These are phyloP conservation scores for Leccinum arenicola DNA, from an alignment of 768 basidiomycete genomes.

Conservation along the genomic window DNA sequence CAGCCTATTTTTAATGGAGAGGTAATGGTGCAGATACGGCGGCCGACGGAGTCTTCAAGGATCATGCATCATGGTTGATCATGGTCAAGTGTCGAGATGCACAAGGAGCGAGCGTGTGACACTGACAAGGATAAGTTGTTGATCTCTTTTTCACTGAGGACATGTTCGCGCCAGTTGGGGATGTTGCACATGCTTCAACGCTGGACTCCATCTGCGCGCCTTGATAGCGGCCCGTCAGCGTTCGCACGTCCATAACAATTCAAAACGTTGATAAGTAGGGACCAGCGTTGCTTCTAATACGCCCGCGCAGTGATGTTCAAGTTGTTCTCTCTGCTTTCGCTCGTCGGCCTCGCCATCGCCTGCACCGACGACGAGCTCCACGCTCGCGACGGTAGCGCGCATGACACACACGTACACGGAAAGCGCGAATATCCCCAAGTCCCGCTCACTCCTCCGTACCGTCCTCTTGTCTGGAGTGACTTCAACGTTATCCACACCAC, in stretches of 20 bases:
- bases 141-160: not conserved
- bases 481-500: conserved; percentile 87
- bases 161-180: not conserved
- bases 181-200: not conserved
- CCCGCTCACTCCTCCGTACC: conserved; percentile 53
- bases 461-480: conserved; percentile 79
- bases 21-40: not conserved
- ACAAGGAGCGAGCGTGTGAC: not conserved
- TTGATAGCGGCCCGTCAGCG: not conserved
- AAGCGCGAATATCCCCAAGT: conserved; percentile 41
- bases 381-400: conserved; percentile 31
- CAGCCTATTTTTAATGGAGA: not conserved
- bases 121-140: not conserved
- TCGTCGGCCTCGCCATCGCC: conserved; percentile 23
- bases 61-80: not conserved
- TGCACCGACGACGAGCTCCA: conserved; percentile 19
- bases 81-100: not conserved
- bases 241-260: not conserved
- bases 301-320: conserved; percentile 1
- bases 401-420: conserved; percentile 29
- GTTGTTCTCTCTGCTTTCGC: conserved; percentile 15
- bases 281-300: not conserved
- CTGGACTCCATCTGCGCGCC: not conserved
- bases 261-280: conserved; percentile 1
- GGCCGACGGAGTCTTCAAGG: not conserved